Base-by-base conservation (phyloP, 768 basidiomycete species). In the Candolleomyces aberdarensis region DNA sequence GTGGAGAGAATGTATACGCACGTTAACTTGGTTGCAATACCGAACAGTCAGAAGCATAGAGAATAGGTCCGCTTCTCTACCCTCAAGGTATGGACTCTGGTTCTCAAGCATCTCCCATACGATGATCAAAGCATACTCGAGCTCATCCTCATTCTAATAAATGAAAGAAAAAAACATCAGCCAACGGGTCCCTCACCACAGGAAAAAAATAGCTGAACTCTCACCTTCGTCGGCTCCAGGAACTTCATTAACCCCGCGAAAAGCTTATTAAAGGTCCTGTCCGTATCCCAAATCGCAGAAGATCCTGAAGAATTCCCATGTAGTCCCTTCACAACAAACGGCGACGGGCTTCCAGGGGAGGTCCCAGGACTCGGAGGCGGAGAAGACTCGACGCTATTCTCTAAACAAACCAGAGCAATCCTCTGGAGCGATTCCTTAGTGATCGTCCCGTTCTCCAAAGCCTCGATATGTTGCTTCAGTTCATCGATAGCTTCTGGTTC, bases 51-150 rank as follows among this genome's bases (percentile, higher is more conserved):
- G 78, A 48, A 96, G 77, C 54, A 84, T 76, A 31, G 85, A 80
- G 70, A 94, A 90, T 40, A 96, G 72, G 58, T 89, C 88, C 10
- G 84, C 82, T 75, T 96, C 94, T 62, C 83, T 84, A 49, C 91
- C 90, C 70, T 95, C 93, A 13, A 96, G 75, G 63, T 87, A 82
- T 32, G 80, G 72, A 22, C 84, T 79, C 69, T 94, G 91, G 65
- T 88, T 83, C 67, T 88, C 88, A 5, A 96, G 75, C 69, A 94
- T 79, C 72, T 95, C 93, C 89, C 90, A 95, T 11, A 94, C 68
- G 36, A 91, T 78, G 60, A 94, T 89, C 64, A 96, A 74, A 29
- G 85, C 93, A 66, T 92, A 91, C 69, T 90, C 87, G 29, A 94
- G 76, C 57, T 83, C 77, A 64, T 87, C 84, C 51, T 82, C 82